These are phyloP conservation scores for Monosporascus sp. DNA, from an alignment of 2,329 filamentous ascomycete genomes.

Conservation along the genomic window DNA sequence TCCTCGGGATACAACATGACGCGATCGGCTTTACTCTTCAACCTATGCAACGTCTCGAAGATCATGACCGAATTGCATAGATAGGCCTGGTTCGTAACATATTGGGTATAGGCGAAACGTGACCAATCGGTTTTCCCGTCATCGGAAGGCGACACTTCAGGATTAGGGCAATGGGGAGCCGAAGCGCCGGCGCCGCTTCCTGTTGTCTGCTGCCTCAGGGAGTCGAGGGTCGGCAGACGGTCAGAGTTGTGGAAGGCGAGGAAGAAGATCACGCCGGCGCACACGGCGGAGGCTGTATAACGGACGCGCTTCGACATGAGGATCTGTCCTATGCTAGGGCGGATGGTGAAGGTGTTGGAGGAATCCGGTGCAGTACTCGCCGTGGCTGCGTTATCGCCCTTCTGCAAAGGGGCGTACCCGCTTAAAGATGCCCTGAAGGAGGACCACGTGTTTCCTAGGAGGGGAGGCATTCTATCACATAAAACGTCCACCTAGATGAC, in stretches of 20 bases:
- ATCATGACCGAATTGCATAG: slow-evolving; percentile 47
- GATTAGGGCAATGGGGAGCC: slow-evolving; percentile 16
- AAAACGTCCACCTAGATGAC: neutral
- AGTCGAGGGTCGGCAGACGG: slow-evolving; percentile 21
- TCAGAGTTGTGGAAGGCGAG: slow-evolving; percentile 25
- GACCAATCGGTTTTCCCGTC: slow-evolving; percentile 32
- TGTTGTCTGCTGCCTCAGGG: slow-evolving; percentile 13
- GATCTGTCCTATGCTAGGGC: slow-evolving; percentile 29
- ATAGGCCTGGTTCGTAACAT: slow-evolving; percentile 41
- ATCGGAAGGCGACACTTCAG: slow-evolving; percentile 17
- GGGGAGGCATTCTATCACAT: slow-evolving; percentile 18
- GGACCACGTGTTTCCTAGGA: slow-evolving; percentile 24
- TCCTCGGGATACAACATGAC: slow-evolving; percentile 40
- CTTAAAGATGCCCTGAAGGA: slow-evolving; percentile 21
- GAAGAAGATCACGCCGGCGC: slow-evolving; percentile 19
- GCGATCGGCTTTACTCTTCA: slow-evolving; percentile 37
- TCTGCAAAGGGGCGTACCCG: slow-evolving; percentile 19
- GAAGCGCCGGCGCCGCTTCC: slow-evolving; percentile 1
- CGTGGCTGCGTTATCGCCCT: slow-evolving; percentile 12
- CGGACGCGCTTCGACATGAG: slow-evolving; percentile 30
- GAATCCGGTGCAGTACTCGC: slow-evolving; percentile 12
- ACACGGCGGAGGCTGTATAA: slow-evolving; percentile 18
- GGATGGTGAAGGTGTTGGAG: slow-evolving; percentile 14
- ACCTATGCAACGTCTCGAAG: slow-evolving; percentile 36
- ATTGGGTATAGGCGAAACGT: slow-evolving; percentile 42